phyloP scores from a whole-genome alignment of 2,329 filamentous ascomycete species.

The Alternaria dauci region DNA sequence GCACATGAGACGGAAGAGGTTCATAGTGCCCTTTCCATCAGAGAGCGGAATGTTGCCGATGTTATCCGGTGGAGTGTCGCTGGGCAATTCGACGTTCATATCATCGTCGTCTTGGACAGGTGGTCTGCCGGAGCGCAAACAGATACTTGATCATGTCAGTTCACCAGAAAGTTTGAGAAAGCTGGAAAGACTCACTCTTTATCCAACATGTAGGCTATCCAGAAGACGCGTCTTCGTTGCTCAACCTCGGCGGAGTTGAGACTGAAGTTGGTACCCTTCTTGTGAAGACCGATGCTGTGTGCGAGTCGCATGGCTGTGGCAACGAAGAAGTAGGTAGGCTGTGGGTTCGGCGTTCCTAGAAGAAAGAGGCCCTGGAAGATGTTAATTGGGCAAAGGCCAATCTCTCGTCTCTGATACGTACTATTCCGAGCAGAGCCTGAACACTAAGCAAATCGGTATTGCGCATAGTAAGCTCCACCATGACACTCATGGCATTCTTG shows the following conservation, averaged over 20 bases:
- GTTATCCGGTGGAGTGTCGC: slow-evolving; percentile 87
- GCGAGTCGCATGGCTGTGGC: slow-evolving; percentile 89
- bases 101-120: slow-evolving; percentile 79
- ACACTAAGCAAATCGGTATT: slow-evolving; percentile 96
- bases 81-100: slow-evolving; percentile 96
- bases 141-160: slow-evolving; percentile 60
- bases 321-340: slow-evolving; percentile 90
- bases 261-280: slow-evolving; percentile 90
- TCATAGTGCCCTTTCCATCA: slow-evolving; percentile 90
- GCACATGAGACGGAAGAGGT: slow-evolving; percentile 92
- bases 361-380: slow-evolving; percentile 75
- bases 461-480: slow-evolving; percentile 91
- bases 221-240: slow-evolving; percentile 81
- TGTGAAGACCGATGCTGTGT: slow-evolving; percentile 95
- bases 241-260: slow-evolving; percentile 93
- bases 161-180: neutral
- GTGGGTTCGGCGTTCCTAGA: slow-evolving; percentile 95
- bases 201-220: slow-evolving; percentile 78
- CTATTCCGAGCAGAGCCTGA: slow-evolving; percentile 91
- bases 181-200: slow-evolving; percentile 64
- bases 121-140: slow-evolving; percentile 74
- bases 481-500: slow-evolving; percentile 94
- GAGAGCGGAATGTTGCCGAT: slow-evolving; percentile 92
- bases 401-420: slow-evolving; percentile 42
- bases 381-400: slow-evolving; percentile 22